phyloP scores from a whole-genome alignment of 176 grass and related monocot species.

The Neostapfia colusana region DNA sequence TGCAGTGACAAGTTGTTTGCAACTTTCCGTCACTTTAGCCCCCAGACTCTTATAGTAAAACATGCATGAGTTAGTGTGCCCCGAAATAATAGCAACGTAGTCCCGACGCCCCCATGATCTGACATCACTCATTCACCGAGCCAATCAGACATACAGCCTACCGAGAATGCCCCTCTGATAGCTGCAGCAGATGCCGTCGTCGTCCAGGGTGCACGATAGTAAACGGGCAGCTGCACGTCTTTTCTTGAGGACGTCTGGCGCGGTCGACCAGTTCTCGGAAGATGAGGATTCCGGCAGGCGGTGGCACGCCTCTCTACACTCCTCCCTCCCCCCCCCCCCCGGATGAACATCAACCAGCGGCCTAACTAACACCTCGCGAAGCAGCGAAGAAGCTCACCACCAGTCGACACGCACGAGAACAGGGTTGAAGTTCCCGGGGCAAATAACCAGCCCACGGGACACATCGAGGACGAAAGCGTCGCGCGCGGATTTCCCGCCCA shows the following conservation, averaged over 20 bases:
- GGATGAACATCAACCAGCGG: neutral
- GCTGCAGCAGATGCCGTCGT: neutral
- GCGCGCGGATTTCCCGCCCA: too few relatives aligned
- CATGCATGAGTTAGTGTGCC: neutral
- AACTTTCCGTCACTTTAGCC: neutral
- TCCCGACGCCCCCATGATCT: conserved; percentile 1
- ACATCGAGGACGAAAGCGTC: too few relatives aligned
- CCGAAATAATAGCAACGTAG: neutral
- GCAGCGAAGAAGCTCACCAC: too few relatives aligned
- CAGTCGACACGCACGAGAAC: too few relatives aligned
- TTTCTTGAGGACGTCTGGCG: conserved; percentile 15
- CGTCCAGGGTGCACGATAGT: conserved; percentile 17
- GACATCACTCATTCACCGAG: neutral
- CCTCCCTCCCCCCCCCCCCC: too few relatives aligned
- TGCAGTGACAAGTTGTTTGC: neutral
- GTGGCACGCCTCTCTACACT: neutral
- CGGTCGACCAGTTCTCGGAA: conserved; percentile 8
- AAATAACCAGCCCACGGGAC: too few relatives aligned
- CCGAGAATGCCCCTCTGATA: conserved; percentile 24
- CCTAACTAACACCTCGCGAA: neutral
- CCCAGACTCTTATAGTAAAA: neutral
- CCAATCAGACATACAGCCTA: neutral
- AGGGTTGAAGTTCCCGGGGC: too few relatives aligned
- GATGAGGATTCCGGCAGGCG: conserved; percentile 38
- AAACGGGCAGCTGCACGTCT: conserved; percentile 4